Evolutionary conservation across 169 alveolate genomes (phyloP).

Genomic region (Cystoisospora suis): DNA sequence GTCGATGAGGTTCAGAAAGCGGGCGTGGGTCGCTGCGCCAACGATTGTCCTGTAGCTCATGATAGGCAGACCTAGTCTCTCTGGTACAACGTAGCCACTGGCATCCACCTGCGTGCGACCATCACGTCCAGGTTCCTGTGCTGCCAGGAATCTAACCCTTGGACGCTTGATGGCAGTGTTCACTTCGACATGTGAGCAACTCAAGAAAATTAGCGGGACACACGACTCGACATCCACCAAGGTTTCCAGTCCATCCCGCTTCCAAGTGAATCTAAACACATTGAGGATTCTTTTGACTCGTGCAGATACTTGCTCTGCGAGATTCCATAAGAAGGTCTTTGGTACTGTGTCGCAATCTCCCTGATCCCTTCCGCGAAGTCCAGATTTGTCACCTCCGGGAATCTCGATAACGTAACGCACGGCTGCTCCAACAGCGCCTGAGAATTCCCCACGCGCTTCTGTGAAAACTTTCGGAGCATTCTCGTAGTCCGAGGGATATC

Average conservation of each 20-base stretch:
- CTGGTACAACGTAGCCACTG: background rate
- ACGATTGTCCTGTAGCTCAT: background rate
- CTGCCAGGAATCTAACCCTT: background rate
- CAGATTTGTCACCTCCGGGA: too few species aligned
- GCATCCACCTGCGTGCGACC: background rate
- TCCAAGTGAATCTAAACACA: background rate
- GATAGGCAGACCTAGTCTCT: background rate
- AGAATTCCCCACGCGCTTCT: too few species aligned
- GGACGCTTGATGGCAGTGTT: background rate
- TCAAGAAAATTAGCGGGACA: background rate
- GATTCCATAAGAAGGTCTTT: background rate
- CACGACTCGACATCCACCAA: background rate
- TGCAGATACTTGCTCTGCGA: background rate
- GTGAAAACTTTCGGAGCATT: too few species aligned
- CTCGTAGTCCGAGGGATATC: too few species aligned
- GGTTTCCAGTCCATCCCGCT: background rate
- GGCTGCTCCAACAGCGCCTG: background rate
- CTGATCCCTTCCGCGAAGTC: too few species aligned
- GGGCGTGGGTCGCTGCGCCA: background rate
- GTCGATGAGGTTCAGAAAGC: conserved; percentile 17
- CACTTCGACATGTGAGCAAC: background rate
- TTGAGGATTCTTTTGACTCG: background rate
- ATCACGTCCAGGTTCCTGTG: background rate
- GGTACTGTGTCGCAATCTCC: background rate
- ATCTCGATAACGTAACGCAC: background rate